A percentile compares a stretch with the other conserved stretches of the same genome.
Conservation (phyloP, 108 stramenopile genomes). For the Skeletonema grethae region DNA sequence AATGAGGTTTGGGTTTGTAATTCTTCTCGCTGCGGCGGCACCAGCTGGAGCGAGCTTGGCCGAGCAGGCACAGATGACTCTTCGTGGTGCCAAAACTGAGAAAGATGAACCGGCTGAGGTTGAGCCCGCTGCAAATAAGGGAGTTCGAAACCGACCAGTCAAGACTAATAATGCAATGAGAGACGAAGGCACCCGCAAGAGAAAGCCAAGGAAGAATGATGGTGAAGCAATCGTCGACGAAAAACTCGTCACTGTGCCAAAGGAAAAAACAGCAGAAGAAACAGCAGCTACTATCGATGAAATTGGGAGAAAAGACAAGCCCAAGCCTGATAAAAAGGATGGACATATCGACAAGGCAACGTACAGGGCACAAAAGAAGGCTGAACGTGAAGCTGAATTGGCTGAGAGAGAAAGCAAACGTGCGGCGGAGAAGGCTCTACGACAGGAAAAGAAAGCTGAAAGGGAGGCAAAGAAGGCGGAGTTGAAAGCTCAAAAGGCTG, state of each 20-base stretch:
- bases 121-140: background rate
- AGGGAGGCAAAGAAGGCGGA: background rate
- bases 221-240: background rate
- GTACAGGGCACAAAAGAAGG: background rate
- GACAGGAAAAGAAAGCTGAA: constrained; percentile 9
- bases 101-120: background rate
- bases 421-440: constrained; percentile 51
- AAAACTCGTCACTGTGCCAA: background rate
- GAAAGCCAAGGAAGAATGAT: background rate
- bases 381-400: constrained; percentile 7
- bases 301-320: background rate
- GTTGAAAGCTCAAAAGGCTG: background rate
- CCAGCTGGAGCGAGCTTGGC: background rate
- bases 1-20: background rate
- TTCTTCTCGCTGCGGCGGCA: background rate
- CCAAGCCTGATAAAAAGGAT: background rate
- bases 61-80: background rate
- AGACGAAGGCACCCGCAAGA: background rate
- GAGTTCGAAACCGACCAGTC: background rate
- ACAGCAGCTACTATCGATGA: background rate
- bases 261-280: background rate
- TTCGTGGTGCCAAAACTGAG: background rate
- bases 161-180: background rate
- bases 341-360: background rate
- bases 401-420: constrained; percentile 43